Evolutionary conservation across 148 eudicot genomes (phyloP).

Genomic region (Pouteria glomerata): DNA sequence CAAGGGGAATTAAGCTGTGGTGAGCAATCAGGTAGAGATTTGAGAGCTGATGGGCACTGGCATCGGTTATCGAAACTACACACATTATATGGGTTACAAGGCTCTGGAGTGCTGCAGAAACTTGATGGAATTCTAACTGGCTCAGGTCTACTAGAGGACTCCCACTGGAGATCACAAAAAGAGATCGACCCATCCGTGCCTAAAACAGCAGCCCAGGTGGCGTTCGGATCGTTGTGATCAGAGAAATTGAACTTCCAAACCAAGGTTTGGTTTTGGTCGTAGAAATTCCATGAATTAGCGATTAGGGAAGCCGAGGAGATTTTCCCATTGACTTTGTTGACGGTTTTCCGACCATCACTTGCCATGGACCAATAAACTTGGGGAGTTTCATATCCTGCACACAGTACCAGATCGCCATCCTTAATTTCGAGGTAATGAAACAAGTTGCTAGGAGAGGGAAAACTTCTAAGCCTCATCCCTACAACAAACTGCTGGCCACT

Average conservation of each 20-base stretch:
- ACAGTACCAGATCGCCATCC: slow-evolving; percentile 10
- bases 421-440: slow-evolving; percentile 14
- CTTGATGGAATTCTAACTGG: slow-evolving; percentile 7
- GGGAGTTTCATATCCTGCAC: slow-evolving; percentile 18
- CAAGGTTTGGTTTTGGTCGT: slow-evolving; percentile 3
- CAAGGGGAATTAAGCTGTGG: slow-evolving; percentile 1
- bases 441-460: neutral
- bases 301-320: slow-evolving; percentile 11
- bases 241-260: slow-evolving; percentile 16
- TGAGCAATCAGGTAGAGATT: slow-evolving; percentile 1
- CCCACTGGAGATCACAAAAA: slow-evolving; percentile 16
- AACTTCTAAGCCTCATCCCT: slow-evolving; percentile 20
- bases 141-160: neutral
- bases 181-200: slow-evolving; percentile 13
- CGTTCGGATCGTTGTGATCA: neutral
- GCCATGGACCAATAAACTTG: slow-evolving; percentile 25
- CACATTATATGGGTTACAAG: slow-evolving; percentile 18
- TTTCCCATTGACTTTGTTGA: neutral
- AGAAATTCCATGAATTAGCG: slow-evolving; percentile 17
- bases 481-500: slow-evolving; percentile 15
- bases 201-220: slow-evolving; percentile 15
- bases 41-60: slow-evolving; percentile 20
- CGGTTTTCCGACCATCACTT: neutral
- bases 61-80: slow-evolving; percentile 17
- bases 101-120: slow-evolving; percentile 13